Percentiles rank a stretch among this genome's conserved stretches.
Evolutionary conservation across 2,329 filamentous ascomycete species (phyloP).

Genomic region (Fusarium oligoseptatum): DNA sequence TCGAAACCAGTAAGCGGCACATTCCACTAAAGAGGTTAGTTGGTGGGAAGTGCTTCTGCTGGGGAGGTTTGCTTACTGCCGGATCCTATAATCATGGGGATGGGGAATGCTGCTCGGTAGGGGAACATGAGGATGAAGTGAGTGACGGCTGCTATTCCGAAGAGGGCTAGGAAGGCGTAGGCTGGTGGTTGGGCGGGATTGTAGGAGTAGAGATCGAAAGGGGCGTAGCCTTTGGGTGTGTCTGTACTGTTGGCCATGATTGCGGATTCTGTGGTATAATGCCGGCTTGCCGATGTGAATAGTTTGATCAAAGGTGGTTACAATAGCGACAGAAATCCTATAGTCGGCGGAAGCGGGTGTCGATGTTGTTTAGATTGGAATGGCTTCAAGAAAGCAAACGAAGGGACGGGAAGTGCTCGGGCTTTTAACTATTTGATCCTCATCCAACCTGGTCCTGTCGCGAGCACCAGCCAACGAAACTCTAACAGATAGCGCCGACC

Average conservation of each 20-base stretch:
- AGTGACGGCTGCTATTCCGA: conserved; percentile 56
- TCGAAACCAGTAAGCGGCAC: conserved; percentile 62
- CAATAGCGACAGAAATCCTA: neutral
- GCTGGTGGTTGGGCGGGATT: conserved; percentile 53
- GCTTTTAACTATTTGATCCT: neutral
- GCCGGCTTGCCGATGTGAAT: neutral
- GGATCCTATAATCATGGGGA: conserved; percentile 64
- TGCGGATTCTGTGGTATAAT: neutral
- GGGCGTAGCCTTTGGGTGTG: conserved; percentile 32
- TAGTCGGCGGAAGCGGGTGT: neutral
- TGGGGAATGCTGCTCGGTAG: conserved; percentile 62
- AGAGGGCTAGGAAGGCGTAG: conserved; percentile 36
- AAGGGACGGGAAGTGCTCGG: neutral
- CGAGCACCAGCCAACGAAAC: neutral
- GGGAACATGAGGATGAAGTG: conserved; percentile 56
- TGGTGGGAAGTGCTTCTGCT: neutral
- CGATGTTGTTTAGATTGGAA: neutral
- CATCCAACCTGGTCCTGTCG: neutral
- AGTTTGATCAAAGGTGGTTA: neutral
- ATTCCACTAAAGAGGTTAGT: conserved; percentile 48
- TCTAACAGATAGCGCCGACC: neutral
- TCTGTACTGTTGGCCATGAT: conserved; percentile 15
- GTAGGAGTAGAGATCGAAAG: conserved; percentile 59
- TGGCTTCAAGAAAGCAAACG: neutral
- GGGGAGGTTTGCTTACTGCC: conserved; percentile 54